These are phyloP conservation scores for Papiliotrema terrestris DNA, from an alignment of 1,284 basidiomycete species.

Conservation along the genomic window DNA sequence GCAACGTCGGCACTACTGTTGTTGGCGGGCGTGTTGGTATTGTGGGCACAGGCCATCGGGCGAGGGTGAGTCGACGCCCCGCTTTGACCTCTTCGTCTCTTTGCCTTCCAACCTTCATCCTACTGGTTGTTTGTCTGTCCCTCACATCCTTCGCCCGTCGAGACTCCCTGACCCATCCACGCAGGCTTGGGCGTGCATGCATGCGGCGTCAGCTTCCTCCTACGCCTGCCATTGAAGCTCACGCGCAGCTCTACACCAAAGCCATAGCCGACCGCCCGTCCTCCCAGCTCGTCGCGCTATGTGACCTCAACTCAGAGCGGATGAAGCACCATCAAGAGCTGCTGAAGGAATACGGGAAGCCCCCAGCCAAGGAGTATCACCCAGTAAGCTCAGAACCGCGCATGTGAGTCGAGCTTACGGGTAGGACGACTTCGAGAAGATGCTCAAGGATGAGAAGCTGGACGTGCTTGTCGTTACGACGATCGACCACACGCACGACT, in stretches of 20 bases:
- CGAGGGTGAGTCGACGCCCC: constrained; percentile 23
- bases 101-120: background rate
- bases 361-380: constrained; percentile 25
- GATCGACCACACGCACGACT: constrained; percentile 55
- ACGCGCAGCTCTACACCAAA: constrained; percentile 30
- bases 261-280: constrained; percentile 29
- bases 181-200: background rate
- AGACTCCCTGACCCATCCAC: background rate
- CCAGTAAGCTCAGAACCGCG: background rate
- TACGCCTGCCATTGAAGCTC: background rate
- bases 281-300: constrained; percentile 52
- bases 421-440: constrained; percentile 52
- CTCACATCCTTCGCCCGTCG: background rate
- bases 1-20: constrained; percentile 10
- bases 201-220: background rate
- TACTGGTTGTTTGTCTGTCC: background rate
- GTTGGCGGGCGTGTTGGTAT: constrained; percentile 38
- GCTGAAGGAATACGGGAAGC: constrained; percentile 48
- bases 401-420: background rate
- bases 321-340: constrained; percentile 55
- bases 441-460: constrained; percentile 54
- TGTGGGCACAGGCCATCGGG: constrained; percentile 42
- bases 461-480: constrained; percentile 57
- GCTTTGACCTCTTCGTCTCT: background rate
- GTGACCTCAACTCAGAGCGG: constrained; percentile 55